These are phyloP conservation scores for Tetraselmis chui DNA, from an alignment of 139 green algal species.

Conservation along the genomic window DNA sequence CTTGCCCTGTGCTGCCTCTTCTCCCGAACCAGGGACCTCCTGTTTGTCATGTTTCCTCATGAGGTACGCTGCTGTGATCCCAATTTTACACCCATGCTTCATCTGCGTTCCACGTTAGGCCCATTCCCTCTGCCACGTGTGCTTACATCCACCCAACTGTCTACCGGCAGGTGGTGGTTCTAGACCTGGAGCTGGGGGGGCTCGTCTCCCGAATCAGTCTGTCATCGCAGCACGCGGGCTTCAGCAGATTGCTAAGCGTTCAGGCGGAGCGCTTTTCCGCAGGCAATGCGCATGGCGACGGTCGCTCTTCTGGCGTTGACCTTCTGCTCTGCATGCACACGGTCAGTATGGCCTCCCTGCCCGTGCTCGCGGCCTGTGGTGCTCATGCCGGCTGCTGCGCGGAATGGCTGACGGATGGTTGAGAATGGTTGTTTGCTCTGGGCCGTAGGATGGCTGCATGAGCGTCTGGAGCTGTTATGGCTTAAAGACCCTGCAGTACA, in stretches of 20 bases:
- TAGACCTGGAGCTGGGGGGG: not conserved
- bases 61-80: not conserved
- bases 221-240: not conserved
- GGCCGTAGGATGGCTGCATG: not conserved
- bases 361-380: not conserved
- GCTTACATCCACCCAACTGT: too few relatives aligned
- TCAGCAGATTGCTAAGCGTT: not conserved
- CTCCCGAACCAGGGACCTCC: not conserved
- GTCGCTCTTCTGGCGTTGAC: not conserved
- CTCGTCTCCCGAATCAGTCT: not conserved
- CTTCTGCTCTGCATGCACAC: not conserved
- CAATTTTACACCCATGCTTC: too few relatives aligned
- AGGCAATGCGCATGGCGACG: not conserved
- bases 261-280: not conserved
- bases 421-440: too few relatives aligned
- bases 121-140: too few relatives aligned
- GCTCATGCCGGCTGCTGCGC: not conserved
- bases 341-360: not conserved
- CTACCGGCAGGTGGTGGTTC: not conserved
- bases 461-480: not conserved
- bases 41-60: not conserved
- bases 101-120: too few relatives aligned
- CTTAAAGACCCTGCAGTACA: not conserved
- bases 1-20: not conserved
- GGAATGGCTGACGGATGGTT: too few relatives aligned